Conservation (phyloP, 2,329 filamentous ascomycete species). For the Fusarium avenaceum region DNA sequence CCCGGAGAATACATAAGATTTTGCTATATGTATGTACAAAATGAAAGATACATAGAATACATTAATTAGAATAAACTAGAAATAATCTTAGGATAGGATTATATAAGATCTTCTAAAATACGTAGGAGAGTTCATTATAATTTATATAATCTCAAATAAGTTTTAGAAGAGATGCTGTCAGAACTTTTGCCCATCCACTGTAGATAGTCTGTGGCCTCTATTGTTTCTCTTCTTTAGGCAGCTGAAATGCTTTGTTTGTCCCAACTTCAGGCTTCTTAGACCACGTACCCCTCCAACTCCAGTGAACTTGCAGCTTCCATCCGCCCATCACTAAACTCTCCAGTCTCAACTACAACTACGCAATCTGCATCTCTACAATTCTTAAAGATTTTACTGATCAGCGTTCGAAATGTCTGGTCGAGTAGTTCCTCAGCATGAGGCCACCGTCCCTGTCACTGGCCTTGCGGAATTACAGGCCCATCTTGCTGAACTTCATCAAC, state of each 20-base stretch:
- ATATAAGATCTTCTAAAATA: too few species aligned
- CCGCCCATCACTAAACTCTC: not conserved
- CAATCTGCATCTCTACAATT: not conserved
- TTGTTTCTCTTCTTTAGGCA: not conserved
- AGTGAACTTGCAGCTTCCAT: constrained; percentile 27
- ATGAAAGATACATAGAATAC: too few species aligned
- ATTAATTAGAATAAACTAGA: too few species aligned
- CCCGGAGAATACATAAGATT: too few species aligned
- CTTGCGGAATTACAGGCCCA: constrained; percentile 68
- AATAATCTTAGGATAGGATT: too few species aligned
- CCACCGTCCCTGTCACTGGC: constrained; percentile 59
- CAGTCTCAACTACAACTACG: not conserved
- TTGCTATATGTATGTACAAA: too few species aligned
- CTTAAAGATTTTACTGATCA: not conserved
- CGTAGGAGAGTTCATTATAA: too few species aligned
- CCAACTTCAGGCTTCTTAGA: constrained; percentile 20
- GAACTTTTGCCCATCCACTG: too few species aligned
- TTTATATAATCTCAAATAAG: too few species aligned
- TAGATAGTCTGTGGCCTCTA: not conserved
- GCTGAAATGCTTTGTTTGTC: not conserved
- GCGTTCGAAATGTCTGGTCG: constrained; percentile 47
- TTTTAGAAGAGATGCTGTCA: too few species aligned
- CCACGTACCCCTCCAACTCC: constrained; percentile 23
- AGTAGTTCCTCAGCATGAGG: constrained; percentile 54
- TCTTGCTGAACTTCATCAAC: constrained; percentile 60